phyloP scores from a whole-genome alignment of 305 asterid genomes.

The Plantago lanceolata region DNA sequence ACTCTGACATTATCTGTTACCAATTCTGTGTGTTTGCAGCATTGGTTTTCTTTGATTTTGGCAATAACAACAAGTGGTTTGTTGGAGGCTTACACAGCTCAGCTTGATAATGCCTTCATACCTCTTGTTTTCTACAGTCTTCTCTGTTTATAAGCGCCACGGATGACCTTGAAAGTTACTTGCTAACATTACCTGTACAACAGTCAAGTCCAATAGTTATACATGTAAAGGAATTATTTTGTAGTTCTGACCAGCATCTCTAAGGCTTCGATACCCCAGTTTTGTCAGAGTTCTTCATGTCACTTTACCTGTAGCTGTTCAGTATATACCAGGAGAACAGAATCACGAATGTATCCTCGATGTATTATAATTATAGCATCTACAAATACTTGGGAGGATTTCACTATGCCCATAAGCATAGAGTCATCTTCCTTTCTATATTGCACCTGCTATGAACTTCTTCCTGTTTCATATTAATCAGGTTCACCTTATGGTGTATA shows the following conservation, averaged over 20 bases:
- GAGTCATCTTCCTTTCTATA: background rate
- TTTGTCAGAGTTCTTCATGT: background rate
- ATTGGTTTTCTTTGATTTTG: slow-evolving; percentile 71
- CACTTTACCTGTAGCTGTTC: background rate
- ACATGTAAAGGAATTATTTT: background rate
- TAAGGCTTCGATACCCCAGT: background rate
- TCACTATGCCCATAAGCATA: background rate
- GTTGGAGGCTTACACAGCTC: slow-evolving; percentile 95
- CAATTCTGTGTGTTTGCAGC: slow-evolving; percentile 48
- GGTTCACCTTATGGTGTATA: background rate
- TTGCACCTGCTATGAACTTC: background rate
- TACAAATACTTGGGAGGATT: background rate
- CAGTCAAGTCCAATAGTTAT: background rate
- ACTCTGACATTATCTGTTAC: slow-evolving; percentile 28
- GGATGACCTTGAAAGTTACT: background rate
- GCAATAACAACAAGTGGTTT: slow-evolving; percentile 77
- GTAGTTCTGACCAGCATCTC: slow-evolving; percentile 1
- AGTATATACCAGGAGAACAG: background rate
- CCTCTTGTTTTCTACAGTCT: slow-evolving; percentile 92
- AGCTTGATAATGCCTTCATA: slow-evolving; percentile 95
- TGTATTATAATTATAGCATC: background rate
- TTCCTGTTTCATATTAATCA: background rate
- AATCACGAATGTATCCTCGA: background rate
- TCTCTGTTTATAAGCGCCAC: slow-evolving; percentile 55
- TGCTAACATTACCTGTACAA: slow-evolving; percentile 14